Conservation (phyloP, 371 early-diverging fungal species). For the Mucor indicus region DNA sequence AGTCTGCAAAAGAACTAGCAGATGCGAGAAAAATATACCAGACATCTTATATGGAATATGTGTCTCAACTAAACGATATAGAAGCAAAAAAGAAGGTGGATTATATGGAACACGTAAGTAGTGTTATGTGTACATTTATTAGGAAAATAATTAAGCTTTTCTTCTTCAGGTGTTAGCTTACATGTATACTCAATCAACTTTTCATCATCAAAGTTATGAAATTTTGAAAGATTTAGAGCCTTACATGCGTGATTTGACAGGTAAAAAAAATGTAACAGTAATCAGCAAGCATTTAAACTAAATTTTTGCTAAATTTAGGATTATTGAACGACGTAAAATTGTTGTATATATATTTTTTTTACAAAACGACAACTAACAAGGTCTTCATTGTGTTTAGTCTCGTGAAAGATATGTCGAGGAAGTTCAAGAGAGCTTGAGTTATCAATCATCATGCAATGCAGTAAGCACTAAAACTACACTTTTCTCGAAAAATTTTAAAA, state of each 20-base stretch:
- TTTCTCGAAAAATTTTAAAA: too few relatives aligned
- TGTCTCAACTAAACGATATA: conserved; percentile 61
- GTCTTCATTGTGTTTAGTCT: too few relatives aligned
- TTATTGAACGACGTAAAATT: conserved; percentile 49
- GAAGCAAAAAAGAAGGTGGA: conserved; percentile 70
- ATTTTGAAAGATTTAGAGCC: conserved; percentile 75
- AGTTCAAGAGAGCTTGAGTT: conserved; percentile 24
- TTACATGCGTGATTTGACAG: conserved; percentile 69
- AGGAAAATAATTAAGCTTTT: too few relatives aligned
- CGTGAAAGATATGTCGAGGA: conserved; percentile 43
- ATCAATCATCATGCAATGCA: conserved; percentile 30
- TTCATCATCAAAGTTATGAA: conserved; percentile 75
- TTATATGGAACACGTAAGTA: conserved; percentile 68
- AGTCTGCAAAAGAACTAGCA: conserved; percentile 58
- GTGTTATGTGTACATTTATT: too few relatives aligned
- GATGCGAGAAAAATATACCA: conserved; percentile 61
- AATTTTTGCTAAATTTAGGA: too few relatives aligned
- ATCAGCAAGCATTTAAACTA: too few relatives aligned
- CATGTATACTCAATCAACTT: conserved; percentile 72
- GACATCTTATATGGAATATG: conserved; percentile 64
- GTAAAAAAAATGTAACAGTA: too few relatives aligned
- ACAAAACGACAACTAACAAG: too few relatives aligned
- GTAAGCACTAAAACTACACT: too few relatives aligned
- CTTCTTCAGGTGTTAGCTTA: conserved; percentile 59
- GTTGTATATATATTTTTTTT: too few relatives aligned